A percentile compares a stretch with the other conserved stretches of the same genome.
Conservation (phyloP, 306 rosid species). For the Inga laurina region DNA sequence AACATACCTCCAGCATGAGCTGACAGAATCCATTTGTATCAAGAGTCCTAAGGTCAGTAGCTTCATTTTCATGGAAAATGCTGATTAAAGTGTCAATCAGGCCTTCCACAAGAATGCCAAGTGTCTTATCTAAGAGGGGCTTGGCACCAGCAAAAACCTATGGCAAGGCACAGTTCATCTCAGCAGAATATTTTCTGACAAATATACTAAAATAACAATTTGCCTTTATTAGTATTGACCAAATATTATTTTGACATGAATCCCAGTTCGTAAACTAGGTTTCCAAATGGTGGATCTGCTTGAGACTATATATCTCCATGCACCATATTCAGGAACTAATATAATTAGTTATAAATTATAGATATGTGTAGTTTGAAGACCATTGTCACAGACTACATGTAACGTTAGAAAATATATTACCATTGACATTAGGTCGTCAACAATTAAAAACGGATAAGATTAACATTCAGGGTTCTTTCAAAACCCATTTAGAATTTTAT, state of each 20-base stretch:
- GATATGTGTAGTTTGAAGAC: background rate
- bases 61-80: slow-evolving; percentile 79
- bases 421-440: slow-evolving; percentile 7
- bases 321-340: slow-evolving; percentile 11
- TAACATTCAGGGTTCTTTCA: slow-evolving; percentile 26
- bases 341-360: slow-evolving; percentile 1
- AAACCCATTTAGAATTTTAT: slow-evolving; percentile 18
- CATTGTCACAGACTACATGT: background rate
- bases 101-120: slow-evolving; percentile 97
- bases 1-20: slow-evolving; percentile 94
- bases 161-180: slow-evolving; percentile 20
- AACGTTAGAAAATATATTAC: slow-evolving; percentile 15
- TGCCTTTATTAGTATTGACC: background rate
- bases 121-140: slow-evolving; percentile 94
- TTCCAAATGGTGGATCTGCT: background rate
- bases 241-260: slow-evolving; percentile 16
- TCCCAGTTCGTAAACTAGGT: slow-evolving; percentile 2
- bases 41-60: slow-evolving; percentile 65
- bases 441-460: background rate
- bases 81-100: slow-evolving; percentile 94
- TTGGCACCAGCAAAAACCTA: slow-evolving; percentile 96
- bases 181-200: slow-evolving; percentile 28
- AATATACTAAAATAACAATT: slow-evolving; percentile 15
- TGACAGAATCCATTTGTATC: slow-evolving; percentile 95
- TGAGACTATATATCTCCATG: slow-evolving; percentile 2